A percentile compares a stretch with the other conserved stretches of the same genome.
These are phyloP conservation scores for Tulasnella sp. DNA, from an alignment of 768 basidiomycete species.

Conservation along the genomic window DNA sequence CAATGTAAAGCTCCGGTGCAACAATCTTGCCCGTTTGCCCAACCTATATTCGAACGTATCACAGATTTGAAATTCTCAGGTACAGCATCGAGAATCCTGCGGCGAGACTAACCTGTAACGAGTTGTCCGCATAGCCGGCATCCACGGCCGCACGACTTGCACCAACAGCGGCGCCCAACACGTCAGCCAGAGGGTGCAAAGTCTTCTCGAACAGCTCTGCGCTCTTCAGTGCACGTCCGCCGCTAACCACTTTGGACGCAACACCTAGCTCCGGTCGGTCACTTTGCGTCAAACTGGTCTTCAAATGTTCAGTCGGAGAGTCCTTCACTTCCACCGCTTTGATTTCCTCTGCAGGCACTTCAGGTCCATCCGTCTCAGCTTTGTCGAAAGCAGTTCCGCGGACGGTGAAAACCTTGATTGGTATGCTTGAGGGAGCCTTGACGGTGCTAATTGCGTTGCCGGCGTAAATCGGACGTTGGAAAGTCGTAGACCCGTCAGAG, in stretches of 20 bases:
- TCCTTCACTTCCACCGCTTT: constrained; percentile 57
- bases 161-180: constrained; percentile 88
- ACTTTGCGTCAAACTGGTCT: constrained; percentile 74
- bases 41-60: constrained; percentile 39
- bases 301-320: constrained; percentile 53
- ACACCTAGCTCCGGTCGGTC: constrained; percentile 87
- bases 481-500: constrained; percentile 67
- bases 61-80: not conserved
- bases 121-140: constrained; percentile 96
- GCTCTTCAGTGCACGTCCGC: constrained; percentile 90
- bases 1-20: constrained; percentile 93
- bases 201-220: constrained; percentile 84
- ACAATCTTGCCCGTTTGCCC: constrained; percentile 99
- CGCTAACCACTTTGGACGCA: constrained; percentile 84
- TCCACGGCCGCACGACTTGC: constrained; percentile 98
- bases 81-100: not conserved
- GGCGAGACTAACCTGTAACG: constrained; percentile 48
- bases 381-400: constrained; percentile 79
- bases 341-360: constrained; percentile 53
- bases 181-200: constrained; percentile 87
- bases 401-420: constrained; percentile 90
- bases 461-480: constrained; percentile 92
- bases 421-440: constrained; percentile 63
- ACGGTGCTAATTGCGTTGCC: constrained; percentile 96
- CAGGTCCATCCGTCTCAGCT: constrained; percentile 46